Base-by-base conservation (phyloP, 225 moss, liverwort and hornwort species). In the Anthoceros angustus region DNA sequence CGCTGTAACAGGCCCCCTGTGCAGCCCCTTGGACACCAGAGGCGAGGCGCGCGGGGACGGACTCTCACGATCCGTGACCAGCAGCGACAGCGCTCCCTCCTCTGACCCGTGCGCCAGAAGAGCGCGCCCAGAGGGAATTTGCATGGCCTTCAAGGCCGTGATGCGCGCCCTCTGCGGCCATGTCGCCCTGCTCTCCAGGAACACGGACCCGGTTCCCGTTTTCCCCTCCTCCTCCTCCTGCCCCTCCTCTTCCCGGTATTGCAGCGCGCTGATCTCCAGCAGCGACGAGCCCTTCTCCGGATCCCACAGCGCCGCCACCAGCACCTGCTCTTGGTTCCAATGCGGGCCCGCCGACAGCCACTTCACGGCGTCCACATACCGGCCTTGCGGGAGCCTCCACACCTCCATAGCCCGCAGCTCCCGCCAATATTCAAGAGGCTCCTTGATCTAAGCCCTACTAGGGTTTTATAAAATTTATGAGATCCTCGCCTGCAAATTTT, bases 1-100 rank as follows among this genome's bases (percentile, higher is more conserved):
- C 62, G 79, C 83, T 25, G 85, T 78, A 14, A 86, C 83, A 41
- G 83, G 67, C 69, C 74, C 79, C 66, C 77, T 80, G 65, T 91
- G 91, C 63, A 95, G 76, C 63, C 72, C 55, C n/a, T 72, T 68
- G 45, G 73, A 76, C 2, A 76, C 69, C 43, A 74, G 64, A 18
- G 82, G 76, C 3, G 61, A 62, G 5, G 73, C 63, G 41, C 70
- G 41, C 12, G 38, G 39, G 12, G 40, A 25, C 11, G 61, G 62
- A 23, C 32, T 42, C 24, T 71, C 70, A 0, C 76, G 67, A 48
- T 82, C 74, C 0, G 70, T 67, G 3, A 73, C 77, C 72, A 70
- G 74, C 42, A 77, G 72, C 12, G 77, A 75, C 42, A 77, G 66
- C 42, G 77, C 80, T 11, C 80, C 80, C 16, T 66, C 70, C 14